Conservation (phyloP, 495 filamentous ascomycete genomes). For the Astrothelium macrocarpum region DNA sequence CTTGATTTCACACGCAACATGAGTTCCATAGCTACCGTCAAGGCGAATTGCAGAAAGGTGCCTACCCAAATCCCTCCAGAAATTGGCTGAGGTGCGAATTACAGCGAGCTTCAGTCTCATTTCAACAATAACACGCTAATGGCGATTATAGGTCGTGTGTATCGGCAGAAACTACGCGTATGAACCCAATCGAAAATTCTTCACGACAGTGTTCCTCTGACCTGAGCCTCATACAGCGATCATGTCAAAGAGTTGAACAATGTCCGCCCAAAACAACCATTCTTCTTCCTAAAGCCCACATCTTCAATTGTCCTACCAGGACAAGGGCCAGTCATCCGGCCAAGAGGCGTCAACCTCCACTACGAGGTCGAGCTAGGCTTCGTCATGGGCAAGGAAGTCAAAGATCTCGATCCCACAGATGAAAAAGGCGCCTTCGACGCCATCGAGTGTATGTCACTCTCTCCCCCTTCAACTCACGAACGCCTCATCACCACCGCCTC, state of each 20-base stretch:
- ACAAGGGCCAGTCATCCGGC: slow-evolving; percentile 72
- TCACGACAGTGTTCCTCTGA: slow-evolving; percentile 7
- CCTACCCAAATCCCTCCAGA: background rate
- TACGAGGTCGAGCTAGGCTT: slow-evolving; percentile 93
- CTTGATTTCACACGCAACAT: background rate
- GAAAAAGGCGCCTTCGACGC: slow-evolving; percentile 48
- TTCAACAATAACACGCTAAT: background rate
- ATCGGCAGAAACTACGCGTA: slow-evolving; percentile 98
- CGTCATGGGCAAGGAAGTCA: slow-evolving; percentile 68
- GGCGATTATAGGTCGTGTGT: slow-evolving; percentile 62
- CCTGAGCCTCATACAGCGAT: slow-evolving; percentile 47
- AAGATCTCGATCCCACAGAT: slow-evolving; percentile 58
- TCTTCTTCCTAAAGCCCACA: slow-evolving; percentile 97
- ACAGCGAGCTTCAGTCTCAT: background rate
- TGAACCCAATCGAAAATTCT: slow-evolving; percentile 23
- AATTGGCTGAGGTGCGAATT: background rate
- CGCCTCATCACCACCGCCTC: background rate
- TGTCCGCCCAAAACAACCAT: slow-evolving; percentile 75
- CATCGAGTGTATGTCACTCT: slow-evolving; percentile 37
- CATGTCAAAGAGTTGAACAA: slow-evolving; percentile 91
- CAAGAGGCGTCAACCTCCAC: slow-evolving; percentile 72
- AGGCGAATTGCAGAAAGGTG: slow-evolving; percentile 6
- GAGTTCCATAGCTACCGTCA: background rate
- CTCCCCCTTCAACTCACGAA: background rate
- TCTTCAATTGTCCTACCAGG: slow-evolving; percentile 69